Evolutionary conservation across 257 asterid species (phyloP), one percentile per base, ranked within the genome.

Genomic region (Lantana camara): DNA sequence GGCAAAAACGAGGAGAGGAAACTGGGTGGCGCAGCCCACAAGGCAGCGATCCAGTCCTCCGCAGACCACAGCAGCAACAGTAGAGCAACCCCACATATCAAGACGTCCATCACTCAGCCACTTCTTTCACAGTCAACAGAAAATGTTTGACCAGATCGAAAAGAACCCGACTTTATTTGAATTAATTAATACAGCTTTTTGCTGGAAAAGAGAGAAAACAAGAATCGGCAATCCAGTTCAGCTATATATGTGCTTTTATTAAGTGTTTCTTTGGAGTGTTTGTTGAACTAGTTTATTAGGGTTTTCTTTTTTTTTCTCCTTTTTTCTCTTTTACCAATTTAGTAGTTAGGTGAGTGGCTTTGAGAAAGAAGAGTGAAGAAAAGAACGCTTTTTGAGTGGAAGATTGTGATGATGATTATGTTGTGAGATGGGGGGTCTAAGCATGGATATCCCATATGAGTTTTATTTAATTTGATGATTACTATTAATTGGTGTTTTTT

Each of bases 1-100:
- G 99, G 99, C 46, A 94, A 94, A 57, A 88, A 75, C 48, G 91
- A 88, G 66, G 99, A 94, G 75, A 80, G 77, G 68, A 94, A 90
- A 62, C 77, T 73, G 17, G 64, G 63, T 0, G 75, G 63, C 0
- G 75, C 57, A 4, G 80, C 83, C 7, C 70, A 54, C 32, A 78
- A 34, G 78, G 76, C 74, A 1, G 62, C 79, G 32, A 74, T 84
- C 69, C 96, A 75, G 80, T 72, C 85, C 24, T 56, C 84, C 63
- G 79, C 78, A 65, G 96, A 84, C 23, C 96, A 82, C 67, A 79
- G 58, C 40, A 70, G 48, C 82, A 70, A 38, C 77, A 67, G n/a
- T n/a, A n/a, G 81, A 41, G 27, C 79, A 45, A 4, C 73, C 55
- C 55, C 77, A 9, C 92, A 82, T 30, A 74, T 81, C 85, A 90